phyloP scores from a whole-genome alignment of 2,329 filamentous ascomycete genomes.

The Colletotrichum musae region DNA sequence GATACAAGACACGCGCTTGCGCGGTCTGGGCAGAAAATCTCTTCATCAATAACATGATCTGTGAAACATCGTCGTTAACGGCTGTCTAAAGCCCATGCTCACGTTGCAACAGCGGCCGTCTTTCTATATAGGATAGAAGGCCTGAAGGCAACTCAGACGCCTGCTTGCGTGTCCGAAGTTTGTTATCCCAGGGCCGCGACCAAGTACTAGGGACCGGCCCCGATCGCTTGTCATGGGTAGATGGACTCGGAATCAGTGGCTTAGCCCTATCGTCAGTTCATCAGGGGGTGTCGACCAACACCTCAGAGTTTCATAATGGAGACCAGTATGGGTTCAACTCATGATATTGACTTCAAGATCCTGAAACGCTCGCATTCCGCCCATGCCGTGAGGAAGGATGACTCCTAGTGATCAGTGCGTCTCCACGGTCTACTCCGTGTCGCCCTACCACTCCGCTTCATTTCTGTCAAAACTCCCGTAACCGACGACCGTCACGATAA shows the following conservation, averaged over 20 bases:
- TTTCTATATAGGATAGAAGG: not conserved
- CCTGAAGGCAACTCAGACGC: not conserved
- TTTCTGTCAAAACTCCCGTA: not conserved
- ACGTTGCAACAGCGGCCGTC: not conserved
- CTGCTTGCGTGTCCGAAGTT: conserved; percentile 13
- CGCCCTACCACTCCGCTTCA: not conserved
- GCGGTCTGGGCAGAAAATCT: not conserved
- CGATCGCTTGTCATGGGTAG: conserved; percentile 13
- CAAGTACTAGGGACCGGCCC: not conserved
- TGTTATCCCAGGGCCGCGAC: not conserved
- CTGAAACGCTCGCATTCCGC: conserved; percentile 21
- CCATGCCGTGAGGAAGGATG: not conserved
- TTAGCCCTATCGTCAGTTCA: not conserved
- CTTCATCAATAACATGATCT: conserved; percentile 8
- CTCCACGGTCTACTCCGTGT: not conserved
- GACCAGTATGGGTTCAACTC: conserved; percentile 14
- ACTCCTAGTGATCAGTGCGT: not conserved
- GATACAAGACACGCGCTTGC: conserved; percentile 10
- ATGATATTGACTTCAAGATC: conserved; percentile 17
- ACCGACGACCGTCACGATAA: not conserved
- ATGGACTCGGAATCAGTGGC: conserved; percentile 16
- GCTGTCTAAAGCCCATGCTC: fast-evolving
- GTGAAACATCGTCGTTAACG: not conserved
- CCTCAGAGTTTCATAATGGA: conserved; percentile 10
- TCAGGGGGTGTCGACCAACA: conserved; percentile 11